phyloP scores from a whole-genome alignment of 1,284 basidiomycete species.

The Meira nashicola region DNA sequence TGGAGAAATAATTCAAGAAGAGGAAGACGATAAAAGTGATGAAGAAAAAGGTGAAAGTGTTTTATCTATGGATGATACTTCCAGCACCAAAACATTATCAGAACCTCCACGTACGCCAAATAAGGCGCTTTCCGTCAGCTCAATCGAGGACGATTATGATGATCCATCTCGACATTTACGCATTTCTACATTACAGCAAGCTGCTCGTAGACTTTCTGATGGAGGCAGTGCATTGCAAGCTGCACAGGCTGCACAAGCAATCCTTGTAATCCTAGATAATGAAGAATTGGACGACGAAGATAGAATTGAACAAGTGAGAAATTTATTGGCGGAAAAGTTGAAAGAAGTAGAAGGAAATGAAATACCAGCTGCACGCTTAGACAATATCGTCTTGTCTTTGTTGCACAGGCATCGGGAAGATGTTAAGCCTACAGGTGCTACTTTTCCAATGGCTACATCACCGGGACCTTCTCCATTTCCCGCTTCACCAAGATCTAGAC shows the following conservation, averaged over 20 bases:
- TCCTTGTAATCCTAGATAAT: slow-evolving; percentile 31
- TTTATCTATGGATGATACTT: neutral
- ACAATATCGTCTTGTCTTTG: slow-evolving; percentile 39
- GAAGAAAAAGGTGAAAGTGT: neutral
- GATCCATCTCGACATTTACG: slow-evolving; percentile 1
- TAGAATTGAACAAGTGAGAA: slow-evolving; percentile 36
- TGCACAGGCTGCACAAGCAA: slow-evolving; percentile 5
- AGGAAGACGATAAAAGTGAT: neutral
- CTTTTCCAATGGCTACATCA: slow-evolving; percentile 24
- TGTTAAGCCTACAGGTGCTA: slow-evolving; percentile 26
- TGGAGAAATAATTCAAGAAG: no score
- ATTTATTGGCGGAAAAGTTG: slow-evolving; percentile 24
- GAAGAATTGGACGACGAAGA: slow-evolving; percentile 36
- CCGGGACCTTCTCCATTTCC: slow-evolving; percentile 19
- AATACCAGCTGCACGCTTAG: slow-evolving; percentile 27
- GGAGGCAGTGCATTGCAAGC: no score
- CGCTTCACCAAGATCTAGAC: slow-evolving; percentile 9
- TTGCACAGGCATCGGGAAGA: slow-evolving; percentile 45
- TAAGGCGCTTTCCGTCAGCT: neutral
- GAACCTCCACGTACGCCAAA: neutral
- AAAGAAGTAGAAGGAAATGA: slow-evolving; percentile 28
- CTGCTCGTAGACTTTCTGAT: neutral
- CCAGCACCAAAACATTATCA: neutral
- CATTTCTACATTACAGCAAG: neutral
- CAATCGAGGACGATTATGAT: slow-evolving; percentile 1